phyloP scores from a whole-genome alignment of 1,284 basidiomycete species.

The Ustilago hordei region DNA sequence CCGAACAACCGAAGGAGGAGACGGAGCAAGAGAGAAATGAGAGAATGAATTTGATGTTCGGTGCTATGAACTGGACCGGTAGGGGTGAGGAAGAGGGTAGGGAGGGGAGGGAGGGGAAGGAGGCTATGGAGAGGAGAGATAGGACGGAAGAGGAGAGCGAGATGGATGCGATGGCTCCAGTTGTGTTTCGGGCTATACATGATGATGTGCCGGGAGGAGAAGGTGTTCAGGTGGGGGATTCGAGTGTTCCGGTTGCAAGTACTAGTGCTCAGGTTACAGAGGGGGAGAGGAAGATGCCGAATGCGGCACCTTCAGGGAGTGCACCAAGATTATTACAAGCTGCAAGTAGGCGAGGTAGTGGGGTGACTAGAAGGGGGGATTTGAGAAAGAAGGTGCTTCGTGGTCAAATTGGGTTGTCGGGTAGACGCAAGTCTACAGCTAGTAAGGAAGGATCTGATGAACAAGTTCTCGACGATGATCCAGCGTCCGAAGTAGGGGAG shows the following conservation, averaged over 20 bases:
- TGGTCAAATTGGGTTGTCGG: constrained; percentile 45
- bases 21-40: constrained; percentile 39
- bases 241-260: constrained; percentile 34
- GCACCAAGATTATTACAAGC: not conserved
- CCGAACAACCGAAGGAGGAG: constrained; percentile 40
- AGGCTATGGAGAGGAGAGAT: not conserved
- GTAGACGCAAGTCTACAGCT: constrained; percentile 13
- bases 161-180: not conserved
- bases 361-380: constrained; percentile 19
- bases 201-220: constrained; percentile 16
- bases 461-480: constrained; percentile 15
- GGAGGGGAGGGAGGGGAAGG: not conserved
- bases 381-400: constrained; percentile 47
- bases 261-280: constrained; percentile 39
- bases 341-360: constrained; percentile 18
- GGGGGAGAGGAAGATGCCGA: not conserved
- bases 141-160: too few species aligned
- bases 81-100: constrained; percentile 18
- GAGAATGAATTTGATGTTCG: constrained; percentile 45
- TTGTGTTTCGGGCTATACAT: constrained; percentile 20
- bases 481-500: not conserved
- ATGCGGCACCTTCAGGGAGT: not conserved
- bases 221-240: constrained; percentile 25
- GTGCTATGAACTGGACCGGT: constrained; percentile 50
- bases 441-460: constrained; percentile 14